These are phyloP conservation scores for Carpinus fangiana DNA, from an alignment of 306 rosid species.

Conservation along the genomic window DNA sequence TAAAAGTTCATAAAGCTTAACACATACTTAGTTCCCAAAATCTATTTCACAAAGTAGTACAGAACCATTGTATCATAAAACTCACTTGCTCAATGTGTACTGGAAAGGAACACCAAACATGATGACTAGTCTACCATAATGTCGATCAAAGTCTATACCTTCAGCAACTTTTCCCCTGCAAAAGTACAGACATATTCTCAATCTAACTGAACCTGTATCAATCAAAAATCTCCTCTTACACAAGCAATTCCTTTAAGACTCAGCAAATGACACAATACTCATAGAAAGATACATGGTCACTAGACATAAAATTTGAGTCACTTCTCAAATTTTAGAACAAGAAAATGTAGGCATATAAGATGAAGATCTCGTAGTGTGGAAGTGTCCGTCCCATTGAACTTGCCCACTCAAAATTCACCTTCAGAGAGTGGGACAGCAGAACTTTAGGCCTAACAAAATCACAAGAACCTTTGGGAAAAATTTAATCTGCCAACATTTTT, in stretches of 20 bases:
- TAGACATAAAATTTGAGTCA: not conserved
- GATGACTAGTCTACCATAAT: constrained; percentile 86
- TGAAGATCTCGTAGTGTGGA: too few species aligned
- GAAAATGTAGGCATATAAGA: not conserved
- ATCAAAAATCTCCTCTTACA: not conserved
- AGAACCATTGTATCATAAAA: constrained; percentile 3
- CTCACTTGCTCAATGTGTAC: constrained; percentile 94
- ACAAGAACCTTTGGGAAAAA: not conserved
- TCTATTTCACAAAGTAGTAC: not conserved
- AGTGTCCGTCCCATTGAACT: too few species aligned
- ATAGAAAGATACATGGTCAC: not conserved
- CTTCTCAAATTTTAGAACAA: not conserved
- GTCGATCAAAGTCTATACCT: constrained; percentile 91
- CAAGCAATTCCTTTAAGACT: not conserved
- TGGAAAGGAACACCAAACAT: constrained; percentile 96
- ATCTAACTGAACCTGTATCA: not conserved
- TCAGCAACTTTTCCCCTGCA: constrained; percentile 92
- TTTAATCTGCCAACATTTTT: not conserved
- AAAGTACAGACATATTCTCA: constrained; percentile 11
- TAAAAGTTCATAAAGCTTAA: constrained; percentile 16
- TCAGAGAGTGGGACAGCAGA: not conserved
- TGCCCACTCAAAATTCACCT: not conserved
- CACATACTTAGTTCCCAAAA: not conserved
- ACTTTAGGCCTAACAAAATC: not conserved
- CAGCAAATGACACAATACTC: not conserved